Evolutionary conservation across 305 asterid species (phyloP).

Genomic region (Stenogyne calaminthoides): DNA sequence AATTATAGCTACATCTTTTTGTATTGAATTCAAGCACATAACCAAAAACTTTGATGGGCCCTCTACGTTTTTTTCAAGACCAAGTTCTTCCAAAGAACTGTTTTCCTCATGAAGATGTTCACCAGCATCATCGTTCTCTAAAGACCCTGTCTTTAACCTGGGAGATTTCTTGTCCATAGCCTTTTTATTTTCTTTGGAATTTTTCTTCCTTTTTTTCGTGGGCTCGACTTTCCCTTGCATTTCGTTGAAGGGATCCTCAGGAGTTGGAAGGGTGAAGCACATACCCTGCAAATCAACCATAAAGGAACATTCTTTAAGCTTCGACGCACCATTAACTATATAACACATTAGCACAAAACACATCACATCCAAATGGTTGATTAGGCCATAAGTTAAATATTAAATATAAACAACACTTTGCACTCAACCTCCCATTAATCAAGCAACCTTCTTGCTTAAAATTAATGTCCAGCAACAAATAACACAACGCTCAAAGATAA

Average conservation of each 20-base stretch:
- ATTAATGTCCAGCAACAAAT: neutral
- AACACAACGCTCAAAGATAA: neutral
- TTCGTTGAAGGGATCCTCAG: conserved; percentile 85
- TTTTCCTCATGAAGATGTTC: conserved; percentile 19
- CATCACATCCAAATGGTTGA: too few species aligned
- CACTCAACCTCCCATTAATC: neutral
- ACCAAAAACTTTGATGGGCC: conserved; percentile 71
- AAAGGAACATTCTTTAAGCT: conserved; percentile 3
- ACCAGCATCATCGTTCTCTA: neutral
- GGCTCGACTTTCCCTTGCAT: conserved; percentile 45
- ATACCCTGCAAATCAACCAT: conserved; percentile 62
- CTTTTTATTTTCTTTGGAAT: conserved; percentile 39
- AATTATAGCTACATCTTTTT: conserved; percentile 44
- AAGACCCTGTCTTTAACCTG: conserved; percentile 23
- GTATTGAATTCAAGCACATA: conserved; percentile 67
- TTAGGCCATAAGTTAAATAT: neutral
- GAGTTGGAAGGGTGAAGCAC: conserved; percentile 91
- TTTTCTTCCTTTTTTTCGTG: conserved; percentile 45
- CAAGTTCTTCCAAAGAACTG: conserved; percentile 29
- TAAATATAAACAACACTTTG: neutral
- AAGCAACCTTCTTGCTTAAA: neutral
- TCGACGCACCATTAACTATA: neutral
- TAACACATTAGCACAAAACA: neutral
- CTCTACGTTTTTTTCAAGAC: conserved; percentile 31
- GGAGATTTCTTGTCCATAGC: conserved; percentile 31